Percentiles rank a stretch among this genome's conserved stretches.
Evolutionary conservation across 768 basidiomycete species (phyloP).

Genomic region (Podaxis sp.): DNA sequence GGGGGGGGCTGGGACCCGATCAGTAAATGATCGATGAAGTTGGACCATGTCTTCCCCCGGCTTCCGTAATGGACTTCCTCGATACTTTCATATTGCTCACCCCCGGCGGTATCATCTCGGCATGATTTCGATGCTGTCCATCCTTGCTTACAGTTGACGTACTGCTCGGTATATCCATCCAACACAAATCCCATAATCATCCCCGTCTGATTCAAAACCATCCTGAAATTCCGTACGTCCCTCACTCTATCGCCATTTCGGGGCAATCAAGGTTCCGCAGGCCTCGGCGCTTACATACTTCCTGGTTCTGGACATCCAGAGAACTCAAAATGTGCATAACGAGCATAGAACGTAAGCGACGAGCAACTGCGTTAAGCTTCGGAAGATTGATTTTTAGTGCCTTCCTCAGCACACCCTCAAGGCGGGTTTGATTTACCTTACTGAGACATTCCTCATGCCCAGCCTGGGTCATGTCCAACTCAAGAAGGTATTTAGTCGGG

Average conservation of each 20-base stretch:
- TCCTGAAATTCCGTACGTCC: conserved; percentile 1
- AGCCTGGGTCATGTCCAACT: not conserved
- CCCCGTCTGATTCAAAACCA: not conserved
- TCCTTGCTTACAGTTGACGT: not conserved
- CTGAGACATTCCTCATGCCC: conserved; percentile 2
- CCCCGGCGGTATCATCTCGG: conserved; percentile 3
- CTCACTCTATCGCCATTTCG: not conserved
- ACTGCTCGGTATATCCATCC: not conserved
- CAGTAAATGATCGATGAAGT: too few species aligned
- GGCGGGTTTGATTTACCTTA: not conserved
- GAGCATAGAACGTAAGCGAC: not conserved
- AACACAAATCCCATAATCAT: not conserved
- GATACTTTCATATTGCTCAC: not conserved
- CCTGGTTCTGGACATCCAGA: not conserved
- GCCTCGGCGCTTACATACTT: not conserved
- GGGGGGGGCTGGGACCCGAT: too few species aligned
- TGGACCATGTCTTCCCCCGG: too few species aligned
- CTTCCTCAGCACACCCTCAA: conserved; percentile 12
- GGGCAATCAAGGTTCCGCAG: not conserved
- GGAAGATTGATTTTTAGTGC: not conserved
- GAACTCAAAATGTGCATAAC: not conserved
- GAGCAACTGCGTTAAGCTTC: not conserved
- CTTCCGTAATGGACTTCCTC: not conserved
- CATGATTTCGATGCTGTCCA: not conserved
- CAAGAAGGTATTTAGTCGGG: conserved; percentile 1